Percentiles rank a stretch among this genome's conserved stretches.
Conservation (phyloP, 2,329 filamentous ascomycete genomes). For the Emergomyces pasteurianus region DNA sequence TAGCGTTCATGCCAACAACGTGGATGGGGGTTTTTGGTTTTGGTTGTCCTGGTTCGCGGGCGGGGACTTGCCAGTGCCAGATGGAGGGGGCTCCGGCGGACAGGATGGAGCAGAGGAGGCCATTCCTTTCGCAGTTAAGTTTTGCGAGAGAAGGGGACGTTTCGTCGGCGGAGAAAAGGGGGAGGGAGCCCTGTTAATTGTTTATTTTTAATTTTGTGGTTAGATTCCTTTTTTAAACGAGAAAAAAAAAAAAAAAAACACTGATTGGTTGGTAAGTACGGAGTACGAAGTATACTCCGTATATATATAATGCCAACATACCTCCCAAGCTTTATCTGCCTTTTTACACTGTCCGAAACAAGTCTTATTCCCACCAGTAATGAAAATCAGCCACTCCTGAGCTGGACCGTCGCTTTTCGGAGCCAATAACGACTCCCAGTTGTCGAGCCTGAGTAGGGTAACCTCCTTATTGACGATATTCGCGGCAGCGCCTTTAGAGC, state of each 20-base stretch:
- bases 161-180: slow-evolving; percentile 41
- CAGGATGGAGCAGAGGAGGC: slow-evolving; percentile 50
- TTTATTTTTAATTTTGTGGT: too few species aligned
- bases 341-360: slow-evolving; percentile 48
- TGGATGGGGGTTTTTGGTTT: slow-evolving; percentile 42
- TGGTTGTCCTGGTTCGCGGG: slow-evolving; percentile 38
- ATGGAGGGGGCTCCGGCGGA: slow-evolving; percentile 44
- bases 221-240: too few species aligned
- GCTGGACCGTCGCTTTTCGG: slow-evolving; percentile 31
- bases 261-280: too few species aligned
- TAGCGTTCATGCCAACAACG: slow-evolving; percentile 45
- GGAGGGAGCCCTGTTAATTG: slow-evolving; percentile 42
- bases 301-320: slow-evolving; percentile 16
- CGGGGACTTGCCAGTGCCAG: slow-evolving; percentile 47
- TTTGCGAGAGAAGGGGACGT: slow-evolving; percentile 45
- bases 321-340: slow-evolving; percentile 42
- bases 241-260: too few species aligned
- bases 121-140: slow-evolving; percentile 48
- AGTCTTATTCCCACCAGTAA: slow-evolving; percentile 53
- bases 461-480: slow-evolving; percentile 41
- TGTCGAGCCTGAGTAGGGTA: slow-evolving; percentile 41
- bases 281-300: too few species aligned
- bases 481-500: slow-evolving; percentile 30
- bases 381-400: slow-evolving; percentile 45
- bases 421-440: slow-evolving; percentile 44